Conservation (phyloP, 2,329 filamentous ascomycete species). For the Geosmithia morbida region DNA sequence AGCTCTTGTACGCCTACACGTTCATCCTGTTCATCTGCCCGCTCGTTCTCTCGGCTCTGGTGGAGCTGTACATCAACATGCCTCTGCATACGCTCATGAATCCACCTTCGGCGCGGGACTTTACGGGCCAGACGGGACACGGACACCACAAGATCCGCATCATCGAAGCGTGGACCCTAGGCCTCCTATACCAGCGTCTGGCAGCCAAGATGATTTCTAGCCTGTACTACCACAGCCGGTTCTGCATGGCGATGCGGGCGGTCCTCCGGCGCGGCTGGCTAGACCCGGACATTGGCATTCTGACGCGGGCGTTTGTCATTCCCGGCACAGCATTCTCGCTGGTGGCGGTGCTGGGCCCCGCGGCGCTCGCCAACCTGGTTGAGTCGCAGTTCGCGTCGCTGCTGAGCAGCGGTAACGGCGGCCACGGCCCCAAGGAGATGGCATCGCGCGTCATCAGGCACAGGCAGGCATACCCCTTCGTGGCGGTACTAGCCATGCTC, state of each 20-base stretch:
- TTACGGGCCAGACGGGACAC: constrained; percentile 11
- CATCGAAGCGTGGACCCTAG: constrained; percentile 88
- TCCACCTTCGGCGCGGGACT: constrained; percentile 14
- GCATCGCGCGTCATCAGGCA: constrained; percentile 24
- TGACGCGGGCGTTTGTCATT: constrained; percentile 77
- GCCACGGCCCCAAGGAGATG: constrained; percentile 7
- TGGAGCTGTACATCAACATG: constrained; percentile 80
- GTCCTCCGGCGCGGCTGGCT: constrained; percentile 64
- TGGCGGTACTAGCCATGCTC: constrained; percentile 32
- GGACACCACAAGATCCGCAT: constrained; percentile 60
- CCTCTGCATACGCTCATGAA: constrained; percentile 72
- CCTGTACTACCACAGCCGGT: constrained; percentile 53
- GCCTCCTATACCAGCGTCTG: constrained; percentile 80
- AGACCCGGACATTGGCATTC: constrained; percentile 61
- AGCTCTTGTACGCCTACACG: constrained; percentile 59
- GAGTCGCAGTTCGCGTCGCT: constrained; percentile 2
- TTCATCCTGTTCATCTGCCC: constrained; percentile 70
- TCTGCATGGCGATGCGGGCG: constrained; percentile 59
- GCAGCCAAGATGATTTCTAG: constrained; percentile 51
- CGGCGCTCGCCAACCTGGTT: neutral
- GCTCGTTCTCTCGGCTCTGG: constrained; percentile 59
- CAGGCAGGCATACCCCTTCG: constrained; percentile 56
- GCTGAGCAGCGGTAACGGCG: neutral
- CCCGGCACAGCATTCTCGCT: constrained; percentile 51
- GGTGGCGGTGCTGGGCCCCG: constrained; percentile 48